phyloP scores from a whole-genome alignment of 2,329 filamentous ascomycete genomes.

The Trichophyton verrucosum region DNA sequence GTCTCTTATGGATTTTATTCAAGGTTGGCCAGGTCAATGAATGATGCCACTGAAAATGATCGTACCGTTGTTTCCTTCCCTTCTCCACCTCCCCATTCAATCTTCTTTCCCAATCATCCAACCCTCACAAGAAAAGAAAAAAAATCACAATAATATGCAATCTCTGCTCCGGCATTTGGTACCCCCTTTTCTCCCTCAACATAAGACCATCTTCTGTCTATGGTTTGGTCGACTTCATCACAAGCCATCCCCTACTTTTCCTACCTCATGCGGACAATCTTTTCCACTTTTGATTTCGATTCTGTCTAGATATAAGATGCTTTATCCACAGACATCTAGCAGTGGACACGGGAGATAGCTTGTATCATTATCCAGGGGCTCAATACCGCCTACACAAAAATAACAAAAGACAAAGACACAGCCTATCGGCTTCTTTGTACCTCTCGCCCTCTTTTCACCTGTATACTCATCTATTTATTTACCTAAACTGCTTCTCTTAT shows the following conservation, averaged over 20 bases:
- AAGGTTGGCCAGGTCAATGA: not conserved
- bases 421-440: not conserved
- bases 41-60: constrained; percentile 4
- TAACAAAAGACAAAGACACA: not conserved
- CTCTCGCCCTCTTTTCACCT: too few species aligned
- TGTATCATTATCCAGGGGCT: constrained; percentile 1
- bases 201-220: not conserved
- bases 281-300: constrained; percentile 1
- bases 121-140: not conserved
- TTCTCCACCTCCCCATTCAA: not conserved
- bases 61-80: not conserved
- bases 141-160: not conserved
- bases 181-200: not conserved
- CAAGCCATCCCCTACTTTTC: not conserved
- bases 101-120: not conserved
- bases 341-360: not conserved
- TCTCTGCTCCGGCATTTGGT: not conserved
- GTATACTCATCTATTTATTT: not conserved
- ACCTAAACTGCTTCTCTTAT: not conserved
- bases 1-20: constrained; percentile 5
- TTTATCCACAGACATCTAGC: not conserved
- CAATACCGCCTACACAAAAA: not conserved
- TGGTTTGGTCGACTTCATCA: not conserved
- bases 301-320: not conserved
- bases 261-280: not conserved